Percentiles rank a stretch among this genome's conserved stretches.
These are phyloP conservation scores for Phytophthora sp. DNA, from an alignment of 352 stramenopile genomes.

Conservation along the genomic window DNA sequence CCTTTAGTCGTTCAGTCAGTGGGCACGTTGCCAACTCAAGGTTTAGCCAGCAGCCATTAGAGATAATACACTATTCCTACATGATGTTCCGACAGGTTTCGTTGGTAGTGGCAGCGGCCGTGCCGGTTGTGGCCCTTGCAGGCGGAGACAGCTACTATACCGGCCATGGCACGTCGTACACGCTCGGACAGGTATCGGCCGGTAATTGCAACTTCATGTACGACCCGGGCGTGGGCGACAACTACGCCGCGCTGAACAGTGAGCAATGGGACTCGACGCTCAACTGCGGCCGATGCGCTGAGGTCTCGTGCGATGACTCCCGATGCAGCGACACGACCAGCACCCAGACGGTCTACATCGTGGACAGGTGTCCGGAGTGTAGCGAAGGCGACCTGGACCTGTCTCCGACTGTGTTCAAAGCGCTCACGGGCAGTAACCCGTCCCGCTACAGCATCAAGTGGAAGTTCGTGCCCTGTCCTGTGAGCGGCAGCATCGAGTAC, in stretches of 20 bases:
- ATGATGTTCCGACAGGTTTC: constrained; percentile 19
- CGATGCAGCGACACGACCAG: constrained; percentile 50
- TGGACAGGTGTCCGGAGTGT: constrained; percentile 78
- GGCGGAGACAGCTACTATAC: constrained; percentile 39
- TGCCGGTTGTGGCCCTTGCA: constrained; percentile 21
- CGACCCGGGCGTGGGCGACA: constrained; percentile 42
- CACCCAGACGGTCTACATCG: constrained; percentile 56
- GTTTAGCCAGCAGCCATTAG: no score
- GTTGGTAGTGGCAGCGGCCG: background rate
- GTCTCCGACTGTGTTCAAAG: constrained; percentile 51
- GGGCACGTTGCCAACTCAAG: no score
- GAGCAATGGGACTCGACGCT: constrained; percentile 58
- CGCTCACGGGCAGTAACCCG: constrained; percentile 48
- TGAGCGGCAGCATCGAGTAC: constrained; percentile 50
- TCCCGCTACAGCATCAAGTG: constrained; percentile 54
- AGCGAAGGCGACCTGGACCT: constrained; percentile 60
- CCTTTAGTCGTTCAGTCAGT: constrained; percentile 12
- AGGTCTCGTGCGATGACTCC: constrained; percentile 62
- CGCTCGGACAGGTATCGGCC: constrained; percentile 42
- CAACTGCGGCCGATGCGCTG: constrained; percentile 73
- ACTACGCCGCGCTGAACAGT: constrained; percentile 75
- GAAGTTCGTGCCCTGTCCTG: constrained; percentile 57
- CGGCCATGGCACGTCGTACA: constrained; percentile 63
- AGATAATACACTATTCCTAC: no score
- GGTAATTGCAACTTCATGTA: constrained; percentile 82